A percentile compares a stretch with the other conserved stretches of the same genome.
These are phyloP conservation scores for Obelidium mucronatum DNA, from an alignment of 192 early-diverging fungal genomes.

Conservation along the genomic window DNA sequence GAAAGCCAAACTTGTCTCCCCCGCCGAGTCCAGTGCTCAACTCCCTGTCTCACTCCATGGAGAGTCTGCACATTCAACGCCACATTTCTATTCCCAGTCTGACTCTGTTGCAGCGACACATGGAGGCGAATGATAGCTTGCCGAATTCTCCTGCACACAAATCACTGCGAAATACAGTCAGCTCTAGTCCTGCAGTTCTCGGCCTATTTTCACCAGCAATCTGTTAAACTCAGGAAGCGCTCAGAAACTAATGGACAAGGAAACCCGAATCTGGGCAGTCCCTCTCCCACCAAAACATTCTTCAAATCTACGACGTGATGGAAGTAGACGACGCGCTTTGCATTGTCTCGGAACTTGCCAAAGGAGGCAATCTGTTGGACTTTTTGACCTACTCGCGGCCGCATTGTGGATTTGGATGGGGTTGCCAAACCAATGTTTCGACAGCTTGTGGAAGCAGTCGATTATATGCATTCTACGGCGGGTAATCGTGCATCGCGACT, in stretches of 20 bases:
- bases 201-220: not conserved
- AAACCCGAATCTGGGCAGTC: slow-evolving; percentile 72
- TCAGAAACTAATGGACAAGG: slow-evolving; percentile 62
- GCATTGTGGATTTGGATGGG: slow-evolving; percentile 46
- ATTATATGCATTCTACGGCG: slow-evolving; percentile 78
- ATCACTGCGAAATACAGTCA: slow-evolving; percentile 10
- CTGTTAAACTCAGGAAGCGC: slow-evolving; percentile 18
- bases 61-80: not conserved
- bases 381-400: slow-evolving; percentile 52
- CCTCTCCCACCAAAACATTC: slow-evolving; percentile 73
- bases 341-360: slow-evolving; percentile 74
- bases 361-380: slow-evolving; percentile 70
- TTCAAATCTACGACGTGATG: slow-evolving; percentile 70
- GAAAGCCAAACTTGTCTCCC: slow-evolving; percentile 6
- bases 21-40: not conserved
- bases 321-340: slow-evolving; percentile 71
- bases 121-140: not conserved
- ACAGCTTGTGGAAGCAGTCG: slow-evolving; percentile 76
- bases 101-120: not conserved
- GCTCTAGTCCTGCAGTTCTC: not conserved
- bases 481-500: slow-evolving; percentile 85
- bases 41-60: not conserved
- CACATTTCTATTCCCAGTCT: slow-evolving; percentile 16
- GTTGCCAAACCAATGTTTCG: slow-evolving; percentile 67
- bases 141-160: not conserved